Conservation (phyloP, 2,329 filamentous ascomycete genomes). For the Niveomyces coronatus region DNA sequence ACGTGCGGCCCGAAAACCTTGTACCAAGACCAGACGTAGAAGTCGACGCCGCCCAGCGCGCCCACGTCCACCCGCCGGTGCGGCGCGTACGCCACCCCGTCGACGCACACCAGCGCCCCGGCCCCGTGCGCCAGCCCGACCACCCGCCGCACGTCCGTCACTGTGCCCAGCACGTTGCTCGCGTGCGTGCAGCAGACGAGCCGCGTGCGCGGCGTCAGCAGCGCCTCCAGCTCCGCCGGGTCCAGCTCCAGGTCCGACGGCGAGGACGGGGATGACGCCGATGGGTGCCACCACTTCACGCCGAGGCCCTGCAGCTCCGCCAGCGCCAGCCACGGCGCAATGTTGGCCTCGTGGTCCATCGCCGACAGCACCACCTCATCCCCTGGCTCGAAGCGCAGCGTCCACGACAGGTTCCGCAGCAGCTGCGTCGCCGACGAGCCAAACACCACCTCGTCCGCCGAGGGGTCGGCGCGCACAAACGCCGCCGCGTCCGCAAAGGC, state of each 20-base stretch:
- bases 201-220: slow-evolving; percentile 55
- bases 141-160: slow-evolving; percentile 52
- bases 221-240: slow-evolving; percentile 40
- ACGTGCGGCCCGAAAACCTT: slow-evolving; percentile 74
- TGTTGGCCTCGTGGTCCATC: slow-evolving; percentile 70
- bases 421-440: slow-evolving; percentile 68
- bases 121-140: slow-evolving; percentile 39
- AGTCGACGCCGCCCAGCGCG: slow-evolving; percentile 58
- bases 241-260: slow-evolving; percentile 47
- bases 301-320: slow-evolving; percentile 49
- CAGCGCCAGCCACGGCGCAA: slow-evolving; percentile 62
- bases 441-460: slow-evolving; percentile 59
- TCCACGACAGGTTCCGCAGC: slow-evolving; percentile 57
- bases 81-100: slow-evolving; percentile 68
- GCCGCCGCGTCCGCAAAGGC: slow-evolving; percentile 56
- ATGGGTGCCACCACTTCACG: slow-evolving; percentile 61
- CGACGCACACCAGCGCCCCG: slow-evolving; percentile 55
- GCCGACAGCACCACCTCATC: slow-evolving; percentile 62
- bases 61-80: slow-evolving; percentile 61
- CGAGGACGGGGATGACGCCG: slow-evolving; percentile 15
- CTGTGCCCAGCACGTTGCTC: slow-evolving; percentile 63
- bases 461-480: slow-evolving; percentile 60
- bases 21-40: slow-evolving; percentile 75
- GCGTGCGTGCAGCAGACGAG: slow-evolving; percentile 65
- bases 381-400: slow-evolving; percentile 41